phyloP scores from a whole-genome alignment of 2,329 filamentous ascomycete genomes.

The Fusarium sp. region DNA sequence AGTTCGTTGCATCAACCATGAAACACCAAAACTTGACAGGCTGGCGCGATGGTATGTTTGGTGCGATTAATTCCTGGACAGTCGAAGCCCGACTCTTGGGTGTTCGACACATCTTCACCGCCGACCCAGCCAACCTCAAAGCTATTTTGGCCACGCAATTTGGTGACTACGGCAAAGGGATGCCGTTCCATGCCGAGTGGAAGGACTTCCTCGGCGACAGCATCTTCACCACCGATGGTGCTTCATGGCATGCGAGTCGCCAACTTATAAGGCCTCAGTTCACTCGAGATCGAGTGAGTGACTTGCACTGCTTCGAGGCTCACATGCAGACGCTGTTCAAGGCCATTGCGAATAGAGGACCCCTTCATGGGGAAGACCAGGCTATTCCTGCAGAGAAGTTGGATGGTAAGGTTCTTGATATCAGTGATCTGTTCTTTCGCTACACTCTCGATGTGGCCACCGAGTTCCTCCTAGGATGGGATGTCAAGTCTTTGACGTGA shows the following conservation, averaged over 20 bases:
- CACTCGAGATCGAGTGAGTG: constrained; percentile 83
- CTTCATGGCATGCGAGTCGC: constrained; percentile 82
- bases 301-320: constrained; percentile 82
- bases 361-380: constrained; percentile 69
- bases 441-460: constrained; percentile 87
- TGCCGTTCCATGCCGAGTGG: constrained; percentile 79
- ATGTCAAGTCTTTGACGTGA: constrained; percentile 71
- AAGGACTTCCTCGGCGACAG: constrained; percentile 77
- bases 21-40: constrained; percentile 68
- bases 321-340: constrained; percentile 80
- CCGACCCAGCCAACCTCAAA: constrained; percentile 90
- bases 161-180: constrained; percentile 82
- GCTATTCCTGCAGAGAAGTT: constrained; percentile 71
- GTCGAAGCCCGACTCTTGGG: constrained; percentile 67
- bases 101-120: constrained; percentile 76
- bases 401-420: constrained; percentile 72
- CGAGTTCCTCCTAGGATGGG: constrained; percentile 84
- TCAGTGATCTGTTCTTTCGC: constrained; percentile 83
- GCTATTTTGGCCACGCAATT: constrained; percentile 91
- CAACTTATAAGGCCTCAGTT: constrained; percentile 88
- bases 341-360: constrained; percentile 69
- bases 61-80: constrained; percentile 61
- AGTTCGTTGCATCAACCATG: constrained; percentile 64
- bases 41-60: constrained; percentile 67
- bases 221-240: constrained; percentile 84